Base-by-base conservation (phyloP, 345 rosid genomes). In the Aquilaria sinensis region DNA sequence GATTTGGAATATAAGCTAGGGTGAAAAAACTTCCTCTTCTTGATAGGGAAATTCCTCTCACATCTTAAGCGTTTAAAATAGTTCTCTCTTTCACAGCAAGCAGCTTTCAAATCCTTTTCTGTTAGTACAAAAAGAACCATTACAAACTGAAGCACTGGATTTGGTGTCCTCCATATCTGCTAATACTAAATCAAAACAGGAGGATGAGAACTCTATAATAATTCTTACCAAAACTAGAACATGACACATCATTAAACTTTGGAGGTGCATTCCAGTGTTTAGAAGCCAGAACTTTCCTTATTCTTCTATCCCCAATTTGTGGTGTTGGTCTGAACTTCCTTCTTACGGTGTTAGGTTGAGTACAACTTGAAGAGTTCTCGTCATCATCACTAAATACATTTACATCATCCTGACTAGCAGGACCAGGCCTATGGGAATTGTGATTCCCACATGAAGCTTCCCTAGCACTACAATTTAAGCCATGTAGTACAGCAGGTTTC, bases 271-370 rank as follows among this genome's bases (percentile, higher is more conserved):
- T 90, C 84, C 92, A 78, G 72, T 72, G 74, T 75, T 75, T 86
- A 23, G 99, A 88, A 74, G 97, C 95, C 85, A 82, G 69, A 63
- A 88, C 71, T 81, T 90, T 94, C 75, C 85, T 85, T 69, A 86
- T 88, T 77, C 95, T 86, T 73, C 92, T 74, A 73, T 88, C 96
- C 63, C 97, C 99, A 65, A 79, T 74, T 51, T 81, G 83, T 11
- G 92, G 79, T n/a, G 79, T 72, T 52, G 83, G 76, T 86, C 23
- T 86, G 85, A 81, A 78, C 45, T 83, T 83, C 52, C 66, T 84
- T 56, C 64, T 54, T 23, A 23, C 23, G 73, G 77, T 77, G 67
- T 72, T 75, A 63, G 83, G 91, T 80, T 69, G 78, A 65, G 86
- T 81, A 72, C 85, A 80, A 69, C 88, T 85, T 43, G 88, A 83